Evolutionary conservation across 2,329 filamentous ascomycete species (phyloP).

Genomic region (Mycogone perniciosa): DNA sequence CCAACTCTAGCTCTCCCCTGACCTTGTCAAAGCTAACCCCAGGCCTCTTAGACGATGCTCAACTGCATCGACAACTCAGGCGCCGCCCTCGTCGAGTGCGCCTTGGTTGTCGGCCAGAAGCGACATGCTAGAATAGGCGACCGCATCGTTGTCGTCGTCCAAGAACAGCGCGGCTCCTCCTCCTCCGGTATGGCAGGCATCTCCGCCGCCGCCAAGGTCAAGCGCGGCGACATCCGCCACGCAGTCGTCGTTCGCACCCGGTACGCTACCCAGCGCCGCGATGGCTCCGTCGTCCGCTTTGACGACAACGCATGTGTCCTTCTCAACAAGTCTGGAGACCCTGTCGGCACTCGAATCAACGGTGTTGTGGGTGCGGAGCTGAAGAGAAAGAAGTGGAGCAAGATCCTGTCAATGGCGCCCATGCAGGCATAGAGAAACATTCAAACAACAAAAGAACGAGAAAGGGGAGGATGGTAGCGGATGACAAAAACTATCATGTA

Average conservation of each 20-base stretch:
- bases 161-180: constrained; percentile 82
- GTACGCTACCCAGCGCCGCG: constrained; percentile 79
- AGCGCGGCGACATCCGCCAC: constrained; percentile 91
- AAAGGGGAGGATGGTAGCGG: not conserved
- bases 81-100: constrained; percentile 94
- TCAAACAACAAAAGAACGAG: not conserved
- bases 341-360: constrained; percentile 86
- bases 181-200: constrained; percentile 66
- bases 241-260: constrained; percentile 88
- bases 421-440: constrained; percentile 43
- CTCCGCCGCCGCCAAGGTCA: constrained; percentile 80
- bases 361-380: constrained; percentile 87
- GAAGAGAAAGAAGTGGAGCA: constrained; percentile 91
- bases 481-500: constrained; percentile 12
- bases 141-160: constrained; percentile 93
- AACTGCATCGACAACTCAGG: constrained; percentile 99
- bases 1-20: not conserved
- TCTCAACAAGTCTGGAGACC: constrained; percentile 94
- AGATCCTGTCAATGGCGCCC: constrained; percentile 92
- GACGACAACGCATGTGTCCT: constrained; percentile 98
- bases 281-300: constrained; percentile 87
- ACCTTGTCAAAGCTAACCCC: not conserved
- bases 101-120: constrained; percentile 87
- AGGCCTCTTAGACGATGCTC: constrained; percentile 68
- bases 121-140: constrained; percentile 85